phyloP scores from a whole-genome alignment of 2,329 filamentous ascomycete genomes.

The Curvularia hawaiiensis region DNA sequence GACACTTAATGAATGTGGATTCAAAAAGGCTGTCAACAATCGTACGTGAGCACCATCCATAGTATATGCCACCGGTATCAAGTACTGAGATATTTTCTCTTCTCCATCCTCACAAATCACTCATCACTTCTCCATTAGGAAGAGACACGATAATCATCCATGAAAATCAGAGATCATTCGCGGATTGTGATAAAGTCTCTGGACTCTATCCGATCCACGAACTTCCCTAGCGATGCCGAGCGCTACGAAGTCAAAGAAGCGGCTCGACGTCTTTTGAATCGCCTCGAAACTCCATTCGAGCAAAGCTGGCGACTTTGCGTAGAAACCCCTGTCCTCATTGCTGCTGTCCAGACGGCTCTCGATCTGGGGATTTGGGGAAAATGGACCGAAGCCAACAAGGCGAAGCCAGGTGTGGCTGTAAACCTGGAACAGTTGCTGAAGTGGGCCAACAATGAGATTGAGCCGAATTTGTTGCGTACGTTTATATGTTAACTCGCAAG shows the following conservation, averaged over 20 bases:
- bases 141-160: too few relatives aligned
- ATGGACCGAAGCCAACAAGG: slow-evolving; percentile 7
- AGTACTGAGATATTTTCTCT: background rate
- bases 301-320: slow-evolving; percentile 9
- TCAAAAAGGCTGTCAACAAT: background rate
- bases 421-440: slow-evolving; percentile 4
- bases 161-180: background rate
- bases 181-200: background rate
- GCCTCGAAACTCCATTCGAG: slow-evolving; percentile 11
- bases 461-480: slow-evolving; percentile 7
- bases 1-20: background rate
- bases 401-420: slow-evolving; percentile 1
- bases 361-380: slow-evolving; percentile 10
- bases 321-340: slow-evolving; percentile 6
- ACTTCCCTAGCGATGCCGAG: background rate
- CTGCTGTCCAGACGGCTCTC: slow-evolving; percentile 2
- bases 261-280: slow-evolving; percentile 3
- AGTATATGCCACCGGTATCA: background rate
- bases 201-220: background rate
- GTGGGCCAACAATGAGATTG: slow-evolving; percentile 5
- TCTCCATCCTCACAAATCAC: too few relatives aligned
- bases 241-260: slow-evolving; percentile 11
- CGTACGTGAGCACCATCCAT: background rate
- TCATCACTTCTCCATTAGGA: background rate
- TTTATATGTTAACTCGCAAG: background rate